Percentiles rank a stretch among this genome's conserved stretches.
These are phyloP conservation scores for Entophlyctis luteolus DNA, from an alignment of 192 early-diverging fungal genomes.

Conservation along the genomic window DNA sequence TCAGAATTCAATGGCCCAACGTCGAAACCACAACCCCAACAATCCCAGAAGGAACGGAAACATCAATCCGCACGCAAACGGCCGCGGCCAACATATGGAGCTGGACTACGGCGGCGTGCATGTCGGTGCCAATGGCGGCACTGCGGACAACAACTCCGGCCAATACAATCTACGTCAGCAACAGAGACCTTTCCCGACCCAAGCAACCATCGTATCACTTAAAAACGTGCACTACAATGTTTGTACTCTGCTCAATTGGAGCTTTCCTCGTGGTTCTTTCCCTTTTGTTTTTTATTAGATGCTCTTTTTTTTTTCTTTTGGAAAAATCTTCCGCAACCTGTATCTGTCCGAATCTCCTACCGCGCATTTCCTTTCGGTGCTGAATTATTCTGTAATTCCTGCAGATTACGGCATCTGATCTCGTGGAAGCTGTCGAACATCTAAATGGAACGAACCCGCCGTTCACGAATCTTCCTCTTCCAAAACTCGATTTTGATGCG, in stretches of 20 bases:
- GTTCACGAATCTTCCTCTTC: background rate
- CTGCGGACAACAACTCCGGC: background rate
- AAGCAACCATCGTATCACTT: conserved; percentile 1
- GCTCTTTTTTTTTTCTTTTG: background rate
- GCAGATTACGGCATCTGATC: background rate
- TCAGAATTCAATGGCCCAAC: too few relatives aligned
- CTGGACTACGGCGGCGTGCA: background rate
- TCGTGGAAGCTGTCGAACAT: background rate
- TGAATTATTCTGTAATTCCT: background rate
- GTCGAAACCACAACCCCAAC: background rate
- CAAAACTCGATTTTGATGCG: conserved; percentile 7
- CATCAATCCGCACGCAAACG: background rate
- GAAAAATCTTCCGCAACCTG: background rate
- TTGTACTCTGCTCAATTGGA: background rate
- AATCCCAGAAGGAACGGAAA: background rate
- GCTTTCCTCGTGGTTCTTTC: background rate
- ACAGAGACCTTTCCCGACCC: background rate
- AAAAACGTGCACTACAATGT: conserved; percentile 19
- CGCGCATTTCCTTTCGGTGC: too few relatives aligned
- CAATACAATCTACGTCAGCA: too few relatives aligned
- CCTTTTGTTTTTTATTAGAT: too few relatives aligned
- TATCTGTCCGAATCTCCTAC: background rate
- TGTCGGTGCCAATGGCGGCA: background rate
- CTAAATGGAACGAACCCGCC: conserved; percentile 2
- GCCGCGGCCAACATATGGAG: background rate